phyloP scores from a whole-genome alignment of 306 rosid genomes.

The Cucurbita ficifolia region DNA sequence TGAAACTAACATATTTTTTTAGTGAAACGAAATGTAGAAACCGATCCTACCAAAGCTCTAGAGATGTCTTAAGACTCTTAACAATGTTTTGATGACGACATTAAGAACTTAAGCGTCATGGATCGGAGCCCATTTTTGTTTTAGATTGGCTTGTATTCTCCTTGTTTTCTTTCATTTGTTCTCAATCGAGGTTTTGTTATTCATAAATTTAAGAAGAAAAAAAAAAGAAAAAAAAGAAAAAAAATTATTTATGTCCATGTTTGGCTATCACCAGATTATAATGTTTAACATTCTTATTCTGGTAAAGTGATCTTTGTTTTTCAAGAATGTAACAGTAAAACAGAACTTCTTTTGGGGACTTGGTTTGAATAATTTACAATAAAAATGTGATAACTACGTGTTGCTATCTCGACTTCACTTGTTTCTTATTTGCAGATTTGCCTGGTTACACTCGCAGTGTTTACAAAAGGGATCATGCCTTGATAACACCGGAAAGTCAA shows the following conservation, averaged over 20 bases:
- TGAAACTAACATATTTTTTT: not conserved
- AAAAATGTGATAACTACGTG: not conserved
- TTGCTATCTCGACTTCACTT: conserved; percentile 7
- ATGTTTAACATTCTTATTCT: not conserved
- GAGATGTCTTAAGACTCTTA: not conserved
- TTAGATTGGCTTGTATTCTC: too few relatives aligned
- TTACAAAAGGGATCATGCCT: conserved; percentile 67
- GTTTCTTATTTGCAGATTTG: conserved; percentile 41
- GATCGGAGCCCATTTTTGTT: not conserved
- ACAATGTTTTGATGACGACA: not conserved
- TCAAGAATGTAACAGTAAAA: not conserved
- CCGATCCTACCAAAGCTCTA: not conserved
- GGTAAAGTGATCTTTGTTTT: not conserved
- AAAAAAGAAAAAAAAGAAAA: too few relatives aligned
- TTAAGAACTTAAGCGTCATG: not conserved
- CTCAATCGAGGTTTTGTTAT: too few relatives aligned
- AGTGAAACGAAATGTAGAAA: not conserved
- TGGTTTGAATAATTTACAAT: not conserved
- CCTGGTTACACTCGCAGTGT: conserved; percentile 98
- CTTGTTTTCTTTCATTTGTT: not conserved
- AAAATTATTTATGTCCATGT: not conserved
- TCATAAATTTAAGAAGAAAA: too few relatives aligned
- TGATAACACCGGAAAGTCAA: conserved; percentile 84
- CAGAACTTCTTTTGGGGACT: not conserved
- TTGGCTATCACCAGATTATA: not conserved